Percentiles rank a stretch among this genome's conserved stretches.
phyloP scores from a whole-genome alignment of 192 early-diverging fungal species.

The Paraglomus occultum region DNA sequence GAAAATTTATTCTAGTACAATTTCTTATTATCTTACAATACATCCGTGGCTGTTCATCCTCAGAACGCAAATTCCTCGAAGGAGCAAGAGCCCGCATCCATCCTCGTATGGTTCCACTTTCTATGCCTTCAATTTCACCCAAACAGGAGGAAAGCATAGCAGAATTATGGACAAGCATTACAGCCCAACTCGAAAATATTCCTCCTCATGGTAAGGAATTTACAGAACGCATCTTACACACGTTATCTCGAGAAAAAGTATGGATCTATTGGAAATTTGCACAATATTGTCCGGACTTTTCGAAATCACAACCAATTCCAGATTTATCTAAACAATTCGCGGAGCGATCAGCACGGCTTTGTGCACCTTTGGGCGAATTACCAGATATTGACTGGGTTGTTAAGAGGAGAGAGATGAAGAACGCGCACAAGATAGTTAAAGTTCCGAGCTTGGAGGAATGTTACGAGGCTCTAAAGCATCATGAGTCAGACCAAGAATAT shows the following conservation, averaged over 20 bases:
- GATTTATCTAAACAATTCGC: too few relatives aligned
- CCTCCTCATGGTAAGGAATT: slow-evolving; percentile 3
- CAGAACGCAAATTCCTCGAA: background rate
- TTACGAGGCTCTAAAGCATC: too few relatives aligned
- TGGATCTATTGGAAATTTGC: slow-evolving; percentile 26
- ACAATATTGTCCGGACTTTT: slow-evolving; percentile 1
- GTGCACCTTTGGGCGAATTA: too few relatives aligned
- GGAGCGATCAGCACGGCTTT: too few relatives aligned
- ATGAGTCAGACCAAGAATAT: too few relatives aligned
- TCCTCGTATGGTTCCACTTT: background rate
- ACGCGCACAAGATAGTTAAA: too few relatives aligned
- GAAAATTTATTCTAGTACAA: slow-evolving; percentile 85
- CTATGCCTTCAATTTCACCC: background rate
- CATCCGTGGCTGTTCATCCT: slow-evolving; percentile 33
- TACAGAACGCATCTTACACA: background rate
- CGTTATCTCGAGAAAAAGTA: slow-evolving; percentile 3
- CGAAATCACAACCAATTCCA: too few relatives aligned
- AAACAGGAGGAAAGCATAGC: background rate
- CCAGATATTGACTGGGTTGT: too few relatives aligned
- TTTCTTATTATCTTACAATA: slow-evolving; percentile 84
- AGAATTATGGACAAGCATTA: slow-evolving; percentile 10
- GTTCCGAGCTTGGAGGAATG: too few relatives aligned
- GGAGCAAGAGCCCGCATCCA: background rate
- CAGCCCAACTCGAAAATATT: background rate
- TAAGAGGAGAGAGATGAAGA: too few relatives aligned